Percentiles rank a stretch among this genome's conserved stretches.
Evolutionary conservation across 257 asterid genomes (phyloP).

Genomic region (Voacanga thouarsii): DNA sequence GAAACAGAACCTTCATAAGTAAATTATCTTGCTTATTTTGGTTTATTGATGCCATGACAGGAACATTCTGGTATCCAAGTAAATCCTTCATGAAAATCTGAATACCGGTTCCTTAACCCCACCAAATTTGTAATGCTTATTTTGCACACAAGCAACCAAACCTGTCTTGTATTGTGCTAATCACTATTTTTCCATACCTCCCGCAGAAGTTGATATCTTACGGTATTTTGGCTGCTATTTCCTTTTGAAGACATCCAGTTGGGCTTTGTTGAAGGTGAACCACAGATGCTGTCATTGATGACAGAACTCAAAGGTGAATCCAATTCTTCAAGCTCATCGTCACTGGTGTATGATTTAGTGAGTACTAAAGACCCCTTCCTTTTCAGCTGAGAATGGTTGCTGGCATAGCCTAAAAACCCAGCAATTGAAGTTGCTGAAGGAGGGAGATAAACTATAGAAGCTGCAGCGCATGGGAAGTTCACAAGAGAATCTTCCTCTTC

Average conservation of each 20-base stretch:
- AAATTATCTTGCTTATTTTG: background rate
- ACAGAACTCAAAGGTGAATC: slow-evolving; percentile 59
- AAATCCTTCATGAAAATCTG: background rate
- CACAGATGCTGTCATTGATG: slow-evolving; percentile 22
- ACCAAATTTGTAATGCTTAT: slow-evolving; percentile 1
- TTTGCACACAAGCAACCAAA: background rate
- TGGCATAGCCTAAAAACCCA: slow-evolving; percentile 41
- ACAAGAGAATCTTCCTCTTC: slow-evolving; percentile 42
- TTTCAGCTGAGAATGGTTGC: slow-evolving; percentile 34
- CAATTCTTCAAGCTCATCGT: slow-evolving; percentile 70
- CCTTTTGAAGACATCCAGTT: slow-evolving; percentile 29
- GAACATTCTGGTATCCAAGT: background rate
- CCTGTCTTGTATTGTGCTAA: slow-evolving; percentile 2
- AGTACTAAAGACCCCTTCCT: slow-evolving; percentile 57
- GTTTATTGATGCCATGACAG: background rate
- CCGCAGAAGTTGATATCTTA: slow-evolving; percentile 66
- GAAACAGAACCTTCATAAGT: background rate
- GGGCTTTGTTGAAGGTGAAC: slow-evolving; percentile 33
- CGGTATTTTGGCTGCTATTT: slow-evolving; percentile 28
- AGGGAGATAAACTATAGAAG: slow-evolving; percentile 49
- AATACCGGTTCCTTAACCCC: background rate
- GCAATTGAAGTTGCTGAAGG: slow-evolving; percentile 45
- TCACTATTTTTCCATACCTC: slow-evolving; percentile 55
- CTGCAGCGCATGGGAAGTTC: slow-evolving; percentile 60
- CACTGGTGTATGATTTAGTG: slow-evolving; percentile 67